These are phyloP conservation scores for Claviceps digitariae DNA, from an alignment of 2,329 filamentous ascomycete genomes.

Conservation along the genomic window DNA sequence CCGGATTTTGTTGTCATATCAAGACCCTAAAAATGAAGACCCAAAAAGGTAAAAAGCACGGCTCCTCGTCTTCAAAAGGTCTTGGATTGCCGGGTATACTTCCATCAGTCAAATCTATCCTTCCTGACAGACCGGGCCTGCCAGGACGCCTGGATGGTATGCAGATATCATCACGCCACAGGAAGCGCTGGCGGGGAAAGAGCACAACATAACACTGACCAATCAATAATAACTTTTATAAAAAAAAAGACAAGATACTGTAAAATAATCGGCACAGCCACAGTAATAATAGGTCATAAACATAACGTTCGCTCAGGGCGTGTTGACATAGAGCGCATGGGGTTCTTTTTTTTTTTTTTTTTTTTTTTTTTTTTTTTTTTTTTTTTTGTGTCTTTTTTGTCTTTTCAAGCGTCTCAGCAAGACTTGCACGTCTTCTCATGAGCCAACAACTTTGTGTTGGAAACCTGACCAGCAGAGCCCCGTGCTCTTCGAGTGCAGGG, in stretches of 20 bases:
- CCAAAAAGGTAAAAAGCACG: neutral
- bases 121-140: neutral
- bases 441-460: neutral
- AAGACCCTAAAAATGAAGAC: neutral
- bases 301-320: conserved; percentile 1
- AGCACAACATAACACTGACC: conserved; percentile 4
- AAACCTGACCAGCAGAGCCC: neutral
- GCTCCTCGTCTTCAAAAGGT: neutral
- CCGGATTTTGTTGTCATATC: neutral
- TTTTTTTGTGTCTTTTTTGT: neutral
- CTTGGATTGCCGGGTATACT: neutral
- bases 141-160: neutral
- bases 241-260: conserved; percentile 2
- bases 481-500: neutral
- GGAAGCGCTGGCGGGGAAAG: neutral
- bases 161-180: conserved; percentile 4
- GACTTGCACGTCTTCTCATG: conserved; percentile 1
- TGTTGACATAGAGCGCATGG: conserved; percentile 1
- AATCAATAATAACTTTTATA: conserved; percentile 6
- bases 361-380: neutral
- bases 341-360: neutral
- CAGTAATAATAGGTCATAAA: conserved; percentile 1
- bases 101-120: neutral
- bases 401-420: conserved; percentile 1
- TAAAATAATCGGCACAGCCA: conserved; percentile 3